Evolutionary conservation across 768 basidiomycete genomes (phyloP).

Genomic region (Epithele typhae): DNA sequence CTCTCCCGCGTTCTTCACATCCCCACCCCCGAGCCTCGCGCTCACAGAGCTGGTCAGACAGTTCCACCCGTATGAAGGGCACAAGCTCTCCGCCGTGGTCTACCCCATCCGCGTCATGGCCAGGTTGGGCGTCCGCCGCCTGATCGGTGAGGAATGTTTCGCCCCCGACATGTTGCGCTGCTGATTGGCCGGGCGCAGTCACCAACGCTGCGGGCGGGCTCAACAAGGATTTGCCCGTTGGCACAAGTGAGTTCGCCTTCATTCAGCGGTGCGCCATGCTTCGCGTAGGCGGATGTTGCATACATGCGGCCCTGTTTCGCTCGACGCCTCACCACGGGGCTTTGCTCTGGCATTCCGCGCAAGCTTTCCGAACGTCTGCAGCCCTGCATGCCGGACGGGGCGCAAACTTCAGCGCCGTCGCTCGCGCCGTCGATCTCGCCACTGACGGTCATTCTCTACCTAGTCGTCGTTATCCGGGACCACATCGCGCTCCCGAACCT

Average conservation of each 20-base stretch:
- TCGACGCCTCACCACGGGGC: too few relatives aligned
- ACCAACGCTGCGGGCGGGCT: slow-evolving; percentile 88
- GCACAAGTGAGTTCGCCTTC: slow-evolving; percentile 62
- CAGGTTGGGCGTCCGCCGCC: slow-evolving; percentile 63
- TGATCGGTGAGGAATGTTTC: slow-evolving; percentile 55
- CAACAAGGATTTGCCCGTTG: slow-evolving; percentile 67
- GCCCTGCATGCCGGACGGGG: too few relatives aligned
- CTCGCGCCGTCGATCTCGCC: too few relatives aligned
- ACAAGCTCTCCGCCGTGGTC: slow-evolving; percentile 60
- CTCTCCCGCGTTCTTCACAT: too few relatives aligned
- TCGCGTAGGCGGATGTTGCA: too few relatives aligned
- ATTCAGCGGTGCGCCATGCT: not conserved
- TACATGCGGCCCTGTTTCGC: too few relatives aligned
- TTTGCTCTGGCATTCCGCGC: too few relatives aligned
- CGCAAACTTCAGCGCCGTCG: too few relatives aligned
- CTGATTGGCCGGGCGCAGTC: slow-evolving; percentile 37
- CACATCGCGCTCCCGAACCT: slow-evolving; percentile 79
- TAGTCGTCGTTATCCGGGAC: slow-evolving; percentile 82
- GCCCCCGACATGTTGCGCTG: too few relatives aligned
- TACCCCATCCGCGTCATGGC: slow-evolving; percentile 82
- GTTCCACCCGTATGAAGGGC: slow-evolving; percentile 89
- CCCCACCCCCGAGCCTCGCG: too few relatives aligned
- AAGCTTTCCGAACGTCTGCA: too few relatives aligned
- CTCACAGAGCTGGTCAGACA: slow-evolving; percentile 23
- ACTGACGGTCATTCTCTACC: not conserved